These are phyloP conservation scores for Pythium utonaiense DNA, from an alignment of 352 stramenopile species.

Conservation along the genomic window DNA sequence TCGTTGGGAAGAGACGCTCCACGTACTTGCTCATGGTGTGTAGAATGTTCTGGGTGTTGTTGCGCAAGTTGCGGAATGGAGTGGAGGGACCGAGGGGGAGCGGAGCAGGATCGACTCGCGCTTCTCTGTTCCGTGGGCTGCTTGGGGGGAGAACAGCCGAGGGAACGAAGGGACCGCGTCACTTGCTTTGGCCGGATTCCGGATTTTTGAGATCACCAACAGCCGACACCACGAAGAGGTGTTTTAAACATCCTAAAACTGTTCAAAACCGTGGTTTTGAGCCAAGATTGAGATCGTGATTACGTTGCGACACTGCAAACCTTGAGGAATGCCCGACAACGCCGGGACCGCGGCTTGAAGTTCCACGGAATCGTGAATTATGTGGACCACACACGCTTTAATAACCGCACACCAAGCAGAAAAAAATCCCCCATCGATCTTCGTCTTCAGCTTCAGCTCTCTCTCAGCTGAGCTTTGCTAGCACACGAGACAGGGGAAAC, in stretches of 20 bases:
- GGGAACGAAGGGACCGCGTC: conserved; percentile 1
- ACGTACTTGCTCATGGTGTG: conserved; percentile 17
- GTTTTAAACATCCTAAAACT: neutral
- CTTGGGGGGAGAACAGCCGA: neutral
- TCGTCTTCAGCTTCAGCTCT: neutral
- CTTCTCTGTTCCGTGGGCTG: neutral
- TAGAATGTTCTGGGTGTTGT: conserved; percentile 1
- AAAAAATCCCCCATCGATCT: no score
- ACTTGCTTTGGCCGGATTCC: neutral
- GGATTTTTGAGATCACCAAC: neutral
- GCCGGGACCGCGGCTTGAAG: neutral
- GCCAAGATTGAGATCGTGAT: neutral
- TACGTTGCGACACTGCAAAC: neutral
- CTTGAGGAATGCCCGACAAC: neutral
- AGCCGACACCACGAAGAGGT: neutral
- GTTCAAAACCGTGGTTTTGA: neutral
- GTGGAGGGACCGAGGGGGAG: neutral
- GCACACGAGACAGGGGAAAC: no score
- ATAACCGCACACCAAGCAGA: neutral
- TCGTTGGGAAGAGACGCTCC: neutral
- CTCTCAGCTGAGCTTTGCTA: neutral
- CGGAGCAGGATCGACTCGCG: conserved; percentile 1
- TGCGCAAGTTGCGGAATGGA: conserved; percentile 13
- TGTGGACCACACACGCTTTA: neutral
- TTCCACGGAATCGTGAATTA: neutral